Conservation (phyloP, 2,329 filamentous ascomycete genomes). For the Exophiala lecanii-corni region DNA sequence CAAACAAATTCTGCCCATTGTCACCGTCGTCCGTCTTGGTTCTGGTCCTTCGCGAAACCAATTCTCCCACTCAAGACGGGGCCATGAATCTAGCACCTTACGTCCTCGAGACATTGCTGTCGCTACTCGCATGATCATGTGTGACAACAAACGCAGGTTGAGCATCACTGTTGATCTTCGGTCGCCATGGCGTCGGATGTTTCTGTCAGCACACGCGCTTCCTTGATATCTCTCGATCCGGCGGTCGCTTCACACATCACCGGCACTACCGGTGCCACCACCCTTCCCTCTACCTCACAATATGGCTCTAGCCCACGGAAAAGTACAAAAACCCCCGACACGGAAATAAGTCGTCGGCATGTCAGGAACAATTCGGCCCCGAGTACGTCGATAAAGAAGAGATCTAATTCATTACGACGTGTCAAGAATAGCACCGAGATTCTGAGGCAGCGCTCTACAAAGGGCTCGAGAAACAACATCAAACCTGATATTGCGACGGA, state of each 20-base stretch:
- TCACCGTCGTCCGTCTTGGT: no score
- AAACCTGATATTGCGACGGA: slow-evolving; percentile 60
- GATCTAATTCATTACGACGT: slow-evolving; percentile 35
- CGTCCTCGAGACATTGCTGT: no score
- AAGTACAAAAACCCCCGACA: slow-evolving; percentile 16
- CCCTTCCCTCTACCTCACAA: slow-evolving; percentile 16
- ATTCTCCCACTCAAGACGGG: no score
- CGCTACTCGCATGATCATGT: slow-evolving; percentile 23
- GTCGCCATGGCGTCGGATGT: slow-evolving; percentile 21
- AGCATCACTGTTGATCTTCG: slow-evolving; percentile 10
- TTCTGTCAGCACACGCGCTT: slow-evolving; percentile 23
- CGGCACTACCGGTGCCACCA: slow-evolving; percentile 14
- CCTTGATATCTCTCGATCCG: slow-evolving; percentile 26
- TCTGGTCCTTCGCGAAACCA: no score
- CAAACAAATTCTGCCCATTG: no score
- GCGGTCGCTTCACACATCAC: slow-evolving; percentile 27
- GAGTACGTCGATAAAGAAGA: slow-evolving; percentile 25
- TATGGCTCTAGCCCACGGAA: slow-evolving; percentile 24
- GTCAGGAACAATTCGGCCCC: slow-evolving; percentile 25
- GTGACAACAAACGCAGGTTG: slow-evolving; percentile 3
- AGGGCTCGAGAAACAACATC: slow-evolving; percentile 49
- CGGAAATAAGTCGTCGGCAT: slow-evolving; percentile 20
- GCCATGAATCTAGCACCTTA: no score
- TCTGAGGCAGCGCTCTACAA: slow-evolving; percentile 36
- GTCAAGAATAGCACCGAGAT: slow-evolving; percentile 52